Conservation (phyloP, 1,284 basidiomycete species). For the Papiliotrema flavescens region DNA sequence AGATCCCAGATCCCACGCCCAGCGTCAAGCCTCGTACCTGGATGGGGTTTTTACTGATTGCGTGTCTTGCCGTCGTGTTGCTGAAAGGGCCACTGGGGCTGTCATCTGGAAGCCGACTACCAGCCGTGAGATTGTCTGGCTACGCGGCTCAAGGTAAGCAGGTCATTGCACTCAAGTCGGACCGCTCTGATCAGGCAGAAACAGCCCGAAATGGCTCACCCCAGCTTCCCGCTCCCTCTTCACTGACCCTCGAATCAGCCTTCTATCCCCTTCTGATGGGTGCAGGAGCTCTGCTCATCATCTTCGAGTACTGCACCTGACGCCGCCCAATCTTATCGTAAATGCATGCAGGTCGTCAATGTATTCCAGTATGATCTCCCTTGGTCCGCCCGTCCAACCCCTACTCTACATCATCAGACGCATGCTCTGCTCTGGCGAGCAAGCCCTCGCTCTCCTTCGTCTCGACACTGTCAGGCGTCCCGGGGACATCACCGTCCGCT, state of each 20-base stretch:
- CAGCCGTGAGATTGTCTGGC: background rate
- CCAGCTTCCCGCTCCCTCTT: too few relatives aligned
- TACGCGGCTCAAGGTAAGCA: background rate
- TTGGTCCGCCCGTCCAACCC: background rate
- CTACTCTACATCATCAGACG: background rate
- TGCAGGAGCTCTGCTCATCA: background rate
- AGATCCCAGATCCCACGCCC: background rate
- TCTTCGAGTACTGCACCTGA: background rate
- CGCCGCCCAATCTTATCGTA: background rate
- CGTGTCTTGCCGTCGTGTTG: background rate
- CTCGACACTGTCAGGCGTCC: background rate
- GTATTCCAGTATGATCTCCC: background rate
- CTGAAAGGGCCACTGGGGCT: background rate
- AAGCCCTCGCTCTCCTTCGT: background rate
- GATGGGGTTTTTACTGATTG: slow-evolving; percentile 1
- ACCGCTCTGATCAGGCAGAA: too few relatives aligned
- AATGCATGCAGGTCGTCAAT: background rate
- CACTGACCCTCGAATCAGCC: background rate
- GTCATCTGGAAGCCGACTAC: background rate
- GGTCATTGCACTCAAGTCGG: background rate
- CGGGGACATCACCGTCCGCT: background rate
- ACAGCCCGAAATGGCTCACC: too few relatives aligned
- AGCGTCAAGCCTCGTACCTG: background rate
- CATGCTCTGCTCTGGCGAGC: background rate
- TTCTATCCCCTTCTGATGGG: background rate